Conservation (phyloP, 2,329 filamentous ascomycete species). For the Magnaporthiopsis poae region DNA sequence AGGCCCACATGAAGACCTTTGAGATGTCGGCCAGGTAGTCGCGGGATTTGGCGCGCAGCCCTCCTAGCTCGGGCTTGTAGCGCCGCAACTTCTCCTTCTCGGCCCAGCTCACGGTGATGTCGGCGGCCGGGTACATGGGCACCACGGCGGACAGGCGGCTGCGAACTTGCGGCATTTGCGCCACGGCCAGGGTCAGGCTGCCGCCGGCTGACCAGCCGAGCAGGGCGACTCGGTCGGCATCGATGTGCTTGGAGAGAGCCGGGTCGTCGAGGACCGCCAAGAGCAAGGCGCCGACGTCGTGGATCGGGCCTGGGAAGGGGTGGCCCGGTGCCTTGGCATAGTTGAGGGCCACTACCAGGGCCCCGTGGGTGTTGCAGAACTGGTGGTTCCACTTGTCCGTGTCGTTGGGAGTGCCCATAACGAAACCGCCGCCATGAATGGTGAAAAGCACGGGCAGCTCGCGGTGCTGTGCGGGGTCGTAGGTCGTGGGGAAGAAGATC, state of each 20-base stretch:
- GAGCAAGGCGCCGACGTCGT: slow-evolving; percentile 36
- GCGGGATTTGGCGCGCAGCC: slow-evolving; percentile 15
- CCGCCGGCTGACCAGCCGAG: slow-evolving; percentile 41
- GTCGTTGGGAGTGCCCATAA: slow-evolving; percentile 28
- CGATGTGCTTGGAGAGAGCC: slow-evolving; percentile 29
- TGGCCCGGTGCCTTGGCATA: slow-evolving; percentile 35
- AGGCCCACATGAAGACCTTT: slow-evolving; percentile 29
- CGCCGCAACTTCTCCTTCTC: slow-evolving; percentile 22
- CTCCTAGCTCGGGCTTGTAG: slow-evolving; percentile 23
- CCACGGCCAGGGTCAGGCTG: slow-evolving; percentile 31
- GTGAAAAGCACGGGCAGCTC: slow-evolving; percentile 33
- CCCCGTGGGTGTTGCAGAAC: slow-evolving; percentile 28
- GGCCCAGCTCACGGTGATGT: slow-evolving; percentile 23
- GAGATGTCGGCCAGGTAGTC: slow-evolving; percentile 21
- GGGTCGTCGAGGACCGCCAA: slow-evolving; percentile 30
- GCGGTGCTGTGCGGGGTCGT: slow-evolving; percentile 20
- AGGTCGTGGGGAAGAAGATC: slow-evolving; percentile 29
- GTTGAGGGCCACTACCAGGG: slow-evolving; percentile 37
- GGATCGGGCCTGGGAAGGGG: slow-evolving; percentile 31
- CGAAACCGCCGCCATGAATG: slow-evolving; percentile 42
- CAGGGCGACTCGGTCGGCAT: slow-evolving; percentile 29
- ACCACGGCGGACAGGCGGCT: slow-evolving; percentile 24
- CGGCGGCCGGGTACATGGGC: slow-evolving; percentile 33
- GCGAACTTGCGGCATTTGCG: slow-evolving; percentile 27
- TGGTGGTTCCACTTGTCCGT: slow-evolving; percentile 36